Conservation (phyloP, 2,329 filamentous ascomycete genomes). For the Stachybotrys chartarum region DNA sequence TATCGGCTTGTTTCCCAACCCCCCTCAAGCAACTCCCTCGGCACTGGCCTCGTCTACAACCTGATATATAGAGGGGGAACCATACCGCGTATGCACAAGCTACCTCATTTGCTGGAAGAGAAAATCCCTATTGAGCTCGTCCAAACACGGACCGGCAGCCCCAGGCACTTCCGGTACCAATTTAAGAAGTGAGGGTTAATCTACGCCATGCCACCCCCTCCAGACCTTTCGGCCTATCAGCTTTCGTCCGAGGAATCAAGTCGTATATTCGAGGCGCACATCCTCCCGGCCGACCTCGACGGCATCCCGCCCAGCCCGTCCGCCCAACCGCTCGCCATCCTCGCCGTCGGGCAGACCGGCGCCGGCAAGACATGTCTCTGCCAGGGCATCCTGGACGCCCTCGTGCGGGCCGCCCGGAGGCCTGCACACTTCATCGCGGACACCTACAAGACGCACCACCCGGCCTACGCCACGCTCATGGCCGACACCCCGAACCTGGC, state of each 20-base stretch:
- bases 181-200: too few species aligned
- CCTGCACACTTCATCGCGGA: conserved; percentile 38
- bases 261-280: conserved; percentile 21
- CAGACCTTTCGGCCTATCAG: conserved; percentile 21
- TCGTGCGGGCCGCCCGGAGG: conserved; percentile 10
- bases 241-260: conserved; percentile 20
- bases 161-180: too few species aligned
- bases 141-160: too few species aligned
- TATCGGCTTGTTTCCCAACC: too few species aligned
- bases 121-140: too few species aligned
- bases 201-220: conserved; percentile 10
- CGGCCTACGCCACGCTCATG: conserved; percentile 26
- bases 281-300: conserved; percentile 26
- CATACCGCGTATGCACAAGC: too few species aligned
- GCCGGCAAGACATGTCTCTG: conserved; percentile 40
- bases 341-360: conserved; percentile 41
- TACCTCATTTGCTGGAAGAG: too few species aligned
- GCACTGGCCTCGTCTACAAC: too few species aligned
- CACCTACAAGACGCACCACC: conserved; percentile 42
- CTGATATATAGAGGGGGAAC: too few species aligned
- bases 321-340: conserved; percentile 27
- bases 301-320: conserved; percentile 4
- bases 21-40: too few species aligned
- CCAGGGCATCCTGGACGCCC: conserved; percentile 26
- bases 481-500: conserved; percentile 24